These are phyloP conservation scores for Funneliformis mosseae DNA, from an alignment of 192 early-diverging fungal genomes.

Conservation along the genomic window DNA sequence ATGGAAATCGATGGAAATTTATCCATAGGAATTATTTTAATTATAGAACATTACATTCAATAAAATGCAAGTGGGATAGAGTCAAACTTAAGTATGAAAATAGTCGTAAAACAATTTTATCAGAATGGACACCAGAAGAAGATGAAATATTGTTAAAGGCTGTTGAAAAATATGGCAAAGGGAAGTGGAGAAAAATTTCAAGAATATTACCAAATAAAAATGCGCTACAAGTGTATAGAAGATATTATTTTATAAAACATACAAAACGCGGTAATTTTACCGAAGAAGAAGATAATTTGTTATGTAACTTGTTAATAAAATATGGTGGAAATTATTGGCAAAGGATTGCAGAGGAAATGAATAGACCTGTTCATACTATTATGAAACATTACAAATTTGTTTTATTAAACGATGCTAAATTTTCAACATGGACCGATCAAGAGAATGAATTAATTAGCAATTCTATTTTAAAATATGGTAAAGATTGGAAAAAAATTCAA, in stretches of 20 bases:
- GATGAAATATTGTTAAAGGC: background rate
- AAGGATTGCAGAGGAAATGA: background rate
- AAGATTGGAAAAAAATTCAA: slow-evolving; percentile 4
- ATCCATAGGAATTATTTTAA: background rate
- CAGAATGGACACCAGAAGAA: background rate
- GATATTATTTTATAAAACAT: background rate
- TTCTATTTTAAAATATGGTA: background rate
- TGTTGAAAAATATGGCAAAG: background rate
- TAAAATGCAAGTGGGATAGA: background rate
- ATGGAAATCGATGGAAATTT: background rate
- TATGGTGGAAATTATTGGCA: background rate
- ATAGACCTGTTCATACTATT: background rate
- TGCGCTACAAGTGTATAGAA: background rate
- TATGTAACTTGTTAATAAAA: background rate
- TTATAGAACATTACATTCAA: background rate
- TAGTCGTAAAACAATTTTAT: background rate
- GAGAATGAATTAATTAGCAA: background rate
- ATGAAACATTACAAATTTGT: background rate
- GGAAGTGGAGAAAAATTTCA: background rate
- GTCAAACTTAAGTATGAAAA: background rate
- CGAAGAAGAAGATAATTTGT: background rate
- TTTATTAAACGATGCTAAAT: background rate
- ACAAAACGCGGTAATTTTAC: background rate
- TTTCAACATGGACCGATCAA: background rate
- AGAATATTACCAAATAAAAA: background rate